These are phyloP conservation scores for Parascedosporium putredinis DNA, from an alignment of 2,329 filamentous ascomycete genomes.

Conservation along the genomic window DNA sequence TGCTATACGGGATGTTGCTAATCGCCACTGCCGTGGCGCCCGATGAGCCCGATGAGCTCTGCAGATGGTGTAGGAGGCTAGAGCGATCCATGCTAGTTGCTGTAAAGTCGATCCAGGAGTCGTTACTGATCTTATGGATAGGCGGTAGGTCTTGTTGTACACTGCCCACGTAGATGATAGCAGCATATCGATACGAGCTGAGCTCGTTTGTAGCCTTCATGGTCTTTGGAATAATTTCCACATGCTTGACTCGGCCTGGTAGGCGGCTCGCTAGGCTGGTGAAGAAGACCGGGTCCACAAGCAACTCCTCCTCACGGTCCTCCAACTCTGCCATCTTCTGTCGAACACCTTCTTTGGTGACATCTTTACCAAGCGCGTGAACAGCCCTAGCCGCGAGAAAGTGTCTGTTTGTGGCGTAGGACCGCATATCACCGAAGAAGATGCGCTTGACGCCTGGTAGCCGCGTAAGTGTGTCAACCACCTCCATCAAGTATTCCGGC, in stretches of 20 bases:
- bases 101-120: background rate
- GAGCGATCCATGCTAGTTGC: background rate
- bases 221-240: conserved; percentile 20
- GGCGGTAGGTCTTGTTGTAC: background rate
- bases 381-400: conserved; percentile 12
- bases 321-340: conserved; percentile 11
- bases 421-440: conserved; percentile 16
- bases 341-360: conserved; percentile 8
- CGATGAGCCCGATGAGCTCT: background rate
- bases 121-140: background rate
- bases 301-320: conserved; percentile 14
- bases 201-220: conserved; percentile 20
- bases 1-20: conserved; percentile 20
- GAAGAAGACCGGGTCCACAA: conserved; percentile 18
- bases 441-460: conserved; percentile 7
- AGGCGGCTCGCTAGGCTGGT: conserved; percentile 11
- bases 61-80: conserved; percentile 10
- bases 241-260: conserved; percentile 15
- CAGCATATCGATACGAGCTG: conserved; percentile 19
- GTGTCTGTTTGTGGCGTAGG: conserved; percentile 11
- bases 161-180: conserved; percentile 14
- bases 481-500: conserved; percentile 14
- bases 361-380: background rate
- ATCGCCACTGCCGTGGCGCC: conserved; percentile 12
- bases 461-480: conserved; percentile 11